Evolutionary conservation across 108 stramenopile genomes (phyloP), one percentile per base, ranked within the genome.

Genomic region (Cylindrotheca fusiformis): DNA sequence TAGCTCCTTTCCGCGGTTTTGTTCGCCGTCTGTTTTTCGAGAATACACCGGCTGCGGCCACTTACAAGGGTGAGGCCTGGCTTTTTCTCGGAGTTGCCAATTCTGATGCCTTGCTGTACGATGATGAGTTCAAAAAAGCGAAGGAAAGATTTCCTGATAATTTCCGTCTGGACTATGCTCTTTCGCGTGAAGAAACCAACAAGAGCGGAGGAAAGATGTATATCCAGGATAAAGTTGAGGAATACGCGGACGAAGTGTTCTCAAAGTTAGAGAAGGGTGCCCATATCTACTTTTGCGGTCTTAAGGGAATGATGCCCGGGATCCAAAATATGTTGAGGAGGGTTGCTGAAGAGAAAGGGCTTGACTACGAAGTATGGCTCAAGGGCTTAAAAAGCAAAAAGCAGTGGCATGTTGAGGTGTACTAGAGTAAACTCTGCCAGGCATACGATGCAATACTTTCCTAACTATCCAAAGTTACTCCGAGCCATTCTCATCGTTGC

Each of bases 271-370:
- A 88, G 64, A 82, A 78, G 21, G 96, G 96, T 48, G 97, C 96
- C 0, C 95, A 95, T 88, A 97, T 98, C 65, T 98, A 98, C 87
- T 98, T 98, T 82, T 98, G 97, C 75, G 97, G 97, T 5, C 73
- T 98, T 60, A 98, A 98, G 91, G 97, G 96, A 52, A 97, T 98
- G 97, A 98, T 98, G 97, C 96, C 96, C 58, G 96, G 97, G 36
- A 96, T 97, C 65, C 91, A 93, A 53, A 84, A 88, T 54, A 98
- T 97, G 95, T 78, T 98, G 45, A 83, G 93, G 67, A 71, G 63
- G 19, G 96, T 98, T 33, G 91, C 93, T 29, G 69, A 68, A 54
- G 63, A 67, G 63, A 98, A 98, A 80, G 91, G 91, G 50, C 49
- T 97, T 52, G 84, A 86, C 30, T 96, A 93, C 55, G 89, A 89